These are phyloP conservation scores for Cubamyces sp. DNA, from an alignment of 768 basidiomycete species.

Conservation along the genomic window DNA sequence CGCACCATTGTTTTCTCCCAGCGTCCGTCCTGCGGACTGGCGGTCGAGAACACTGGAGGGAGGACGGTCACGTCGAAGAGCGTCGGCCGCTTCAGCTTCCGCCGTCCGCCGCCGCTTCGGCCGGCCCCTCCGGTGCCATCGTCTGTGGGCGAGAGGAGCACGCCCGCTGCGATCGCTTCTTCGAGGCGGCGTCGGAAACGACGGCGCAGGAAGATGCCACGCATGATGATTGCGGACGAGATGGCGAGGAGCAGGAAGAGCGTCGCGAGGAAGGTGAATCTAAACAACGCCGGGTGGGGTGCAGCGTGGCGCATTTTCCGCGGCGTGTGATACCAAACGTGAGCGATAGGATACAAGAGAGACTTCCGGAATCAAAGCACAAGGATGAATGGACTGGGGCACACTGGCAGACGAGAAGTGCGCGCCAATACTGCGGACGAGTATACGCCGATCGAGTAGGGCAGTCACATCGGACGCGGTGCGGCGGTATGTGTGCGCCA, in stretches of 20 bases:
- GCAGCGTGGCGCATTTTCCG: neutral
- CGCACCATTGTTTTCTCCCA: slow-evolving; percentile 58
- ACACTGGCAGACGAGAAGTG: neutral
- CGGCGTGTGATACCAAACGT: neutral
- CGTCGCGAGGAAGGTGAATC: slow-evolving; percentile 75
- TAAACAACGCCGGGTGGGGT: slow-evolving; percentile 30
- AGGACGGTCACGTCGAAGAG: slow-evolving; percentile 51
- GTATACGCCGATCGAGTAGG: slow-evolving; percentile 6
- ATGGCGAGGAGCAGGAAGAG: slow-evolving; percentile 68
- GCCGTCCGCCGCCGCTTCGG: slow-evolving; percentile 40
- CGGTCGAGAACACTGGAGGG: slow-evolving; percentile 22
- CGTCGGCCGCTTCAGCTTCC: slow-evolving; percentile 50
- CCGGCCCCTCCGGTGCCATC: slow-evolving; percentile 20
- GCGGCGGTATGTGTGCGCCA: neutral
- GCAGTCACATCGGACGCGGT: neutral
- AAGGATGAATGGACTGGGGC: neutral
- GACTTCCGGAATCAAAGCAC: neutral
- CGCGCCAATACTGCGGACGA: slow-evolving; percentile 1
- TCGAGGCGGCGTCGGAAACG: slow-evolving; percentile 58
- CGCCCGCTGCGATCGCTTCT: slow-evolving; percentile 55
- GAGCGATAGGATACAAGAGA: neutral
- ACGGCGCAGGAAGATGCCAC: slow-evolving; percentile 63
- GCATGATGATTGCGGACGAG: slow-evolving; percentile 64
- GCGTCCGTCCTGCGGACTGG: slow-evolving; percentile 34
- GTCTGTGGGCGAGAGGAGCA: slow-evolving; percentile 43